Conservation (phyloP, 2,329 filamentous ascomycete genomes). For the Ascochyta clinopodiicola region DNA sequence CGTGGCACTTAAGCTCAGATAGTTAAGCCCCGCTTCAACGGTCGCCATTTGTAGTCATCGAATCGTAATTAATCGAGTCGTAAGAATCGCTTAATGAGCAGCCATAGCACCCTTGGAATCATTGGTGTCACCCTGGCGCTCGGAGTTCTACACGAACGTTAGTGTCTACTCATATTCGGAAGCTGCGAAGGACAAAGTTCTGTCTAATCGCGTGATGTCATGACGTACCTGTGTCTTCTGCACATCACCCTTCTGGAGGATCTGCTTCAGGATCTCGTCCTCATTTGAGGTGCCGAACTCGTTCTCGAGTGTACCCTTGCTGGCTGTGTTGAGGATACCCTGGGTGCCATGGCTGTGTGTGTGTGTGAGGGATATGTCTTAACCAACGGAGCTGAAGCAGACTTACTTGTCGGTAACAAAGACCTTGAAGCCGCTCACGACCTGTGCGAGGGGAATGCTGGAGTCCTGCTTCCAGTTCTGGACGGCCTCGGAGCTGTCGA, state of each 20-base stretch:
- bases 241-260: slow-evolving; percentile 74
- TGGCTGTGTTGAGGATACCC: slow-evolving; percentile 77
- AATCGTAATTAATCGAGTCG: slow-evolving; percentile 23
- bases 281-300: slow-evolving; percentile 85
- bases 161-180: slow-evolving; percentile 3
- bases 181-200: background rate
- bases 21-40: slow-evolving; percentile 10
- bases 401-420: slow-evolving; percentile 89
- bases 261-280: slow-evolving; percentile 81
- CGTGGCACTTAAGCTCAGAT: slow-evolving; percentile 9
- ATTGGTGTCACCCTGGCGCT: slow-evolving; percentile 54
- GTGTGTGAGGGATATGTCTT: background rate
- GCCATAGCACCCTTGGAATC: slow-evolving; percentile 46
- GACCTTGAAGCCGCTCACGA: slow-evolving; percentile 87
- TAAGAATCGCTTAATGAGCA: slow-evolving; percentile 34
- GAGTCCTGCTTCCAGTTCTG: slow-evolving; percentile 85
- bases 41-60: slow-evolving; percentile 27
- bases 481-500: slow-evolving; percentile 67
- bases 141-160: slow-evolving; percentile 42
- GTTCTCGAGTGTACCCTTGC: slow-evolving; percentile 75
- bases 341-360: slow-evolving; percentile 78
- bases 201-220: background rate
- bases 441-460: slow-evolving; percentile 79
- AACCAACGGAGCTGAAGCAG: background rate
- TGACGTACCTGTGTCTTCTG: slow-evolving; percentile 11